Percentiles rank a stretch among this genome's conserved stretches.
Evolutionary conservation across 2,329 filamentous ascomycete species (phyloP).

Genomic region (Fusarium bactridioides): DNA sequence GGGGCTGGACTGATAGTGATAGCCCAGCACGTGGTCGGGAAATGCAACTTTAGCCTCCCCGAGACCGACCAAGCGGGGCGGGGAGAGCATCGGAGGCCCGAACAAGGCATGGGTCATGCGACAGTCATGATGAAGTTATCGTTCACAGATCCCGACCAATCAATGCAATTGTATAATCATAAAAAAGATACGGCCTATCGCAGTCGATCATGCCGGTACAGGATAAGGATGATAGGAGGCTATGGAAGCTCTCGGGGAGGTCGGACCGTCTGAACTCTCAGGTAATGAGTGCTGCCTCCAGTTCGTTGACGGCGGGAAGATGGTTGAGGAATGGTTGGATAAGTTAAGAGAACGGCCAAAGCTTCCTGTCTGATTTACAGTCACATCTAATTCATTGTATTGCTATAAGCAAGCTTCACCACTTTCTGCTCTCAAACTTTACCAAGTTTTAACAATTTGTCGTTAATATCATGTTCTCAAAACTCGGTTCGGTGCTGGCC

Average conservation of each 20-base stretch:
- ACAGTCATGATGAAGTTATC: neutral
- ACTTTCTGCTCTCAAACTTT: neutral
- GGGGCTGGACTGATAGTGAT: neutral
- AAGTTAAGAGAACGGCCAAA: neutral
- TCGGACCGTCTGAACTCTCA: neutral
- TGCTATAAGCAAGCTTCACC: neutral
- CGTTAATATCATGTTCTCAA: neutral
- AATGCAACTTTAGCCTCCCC: neutral
- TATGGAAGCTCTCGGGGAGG: neutral
- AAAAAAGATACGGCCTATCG: neutral
- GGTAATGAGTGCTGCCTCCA: neutral
- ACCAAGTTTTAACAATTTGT: neutral
- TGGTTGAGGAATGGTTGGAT: neutral
- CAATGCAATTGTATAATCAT: neutral
- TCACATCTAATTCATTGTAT: neutral
- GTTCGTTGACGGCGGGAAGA: neutral
- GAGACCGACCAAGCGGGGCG: neutral
- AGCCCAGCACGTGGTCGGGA: neutral
- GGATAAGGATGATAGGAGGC: neutral
- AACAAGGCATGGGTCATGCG: neutral
- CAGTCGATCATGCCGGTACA: neutral
- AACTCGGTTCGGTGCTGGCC: neutral
- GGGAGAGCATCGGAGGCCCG: neutral
- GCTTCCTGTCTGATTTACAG: neutral
- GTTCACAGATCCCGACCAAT: neutral